phyloP scores from a whole-genome alignment of 306 rosid genomes.

The Prunus fruticosa region DNA sequence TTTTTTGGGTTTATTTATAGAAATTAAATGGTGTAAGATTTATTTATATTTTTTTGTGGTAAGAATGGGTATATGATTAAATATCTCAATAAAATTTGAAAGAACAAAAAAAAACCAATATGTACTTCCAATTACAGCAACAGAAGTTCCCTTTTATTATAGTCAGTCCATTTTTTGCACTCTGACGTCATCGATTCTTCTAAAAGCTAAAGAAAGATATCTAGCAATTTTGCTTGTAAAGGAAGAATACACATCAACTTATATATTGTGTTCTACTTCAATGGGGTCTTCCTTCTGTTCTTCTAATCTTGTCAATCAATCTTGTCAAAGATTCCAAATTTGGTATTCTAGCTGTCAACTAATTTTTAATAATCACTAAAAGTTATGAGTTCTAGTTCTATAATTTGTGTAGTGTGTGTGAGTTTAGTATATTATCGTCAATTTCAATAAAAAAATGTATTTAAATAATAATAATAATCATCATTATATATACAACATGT shows the following conservation, averaged over 20 bases:
- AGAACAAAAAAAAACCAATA: too few species aligned
- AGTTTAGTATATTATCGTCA: too few species aligned
- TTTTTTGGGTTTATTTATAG: too few species aligned
- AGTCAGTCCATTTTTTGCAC: neutral
- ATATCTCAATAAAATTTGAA: too few species aligned
- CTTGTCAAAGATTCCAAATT: neutral
- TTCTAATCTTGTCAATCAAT: neutral
- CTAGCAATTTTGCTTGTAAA: neutral
- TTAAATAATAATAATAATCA: too few species aligned
- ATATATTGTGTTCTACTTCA: neutral
- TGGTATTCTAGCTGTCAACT: neutral
- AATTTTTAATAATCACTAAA: neutral
- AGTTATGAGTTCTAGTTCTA: fast-evolving
- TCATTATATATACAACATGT: too few species aligned
- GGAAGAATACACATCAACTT: neutral
- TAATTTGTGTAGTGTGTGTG: fast-evolving
- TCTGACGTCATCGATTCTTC: neutral
- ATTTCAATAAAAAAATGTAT: fast-evolving
- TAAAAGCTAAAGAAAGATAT: neutral
- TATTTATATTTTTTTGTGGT: too few species aligned
- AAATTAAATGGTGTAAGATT: too few species aligned
- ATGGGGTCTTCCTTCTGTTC: neutral
- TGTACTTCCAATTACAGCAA: neutral
- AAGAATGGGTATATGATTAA: too few species aligned
- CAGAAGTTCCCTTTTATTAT: neutral